phyloP scores from a whole-genome alignment of 768 basidiomycete species.

The Amanita pseudoporphyria region DNA sequence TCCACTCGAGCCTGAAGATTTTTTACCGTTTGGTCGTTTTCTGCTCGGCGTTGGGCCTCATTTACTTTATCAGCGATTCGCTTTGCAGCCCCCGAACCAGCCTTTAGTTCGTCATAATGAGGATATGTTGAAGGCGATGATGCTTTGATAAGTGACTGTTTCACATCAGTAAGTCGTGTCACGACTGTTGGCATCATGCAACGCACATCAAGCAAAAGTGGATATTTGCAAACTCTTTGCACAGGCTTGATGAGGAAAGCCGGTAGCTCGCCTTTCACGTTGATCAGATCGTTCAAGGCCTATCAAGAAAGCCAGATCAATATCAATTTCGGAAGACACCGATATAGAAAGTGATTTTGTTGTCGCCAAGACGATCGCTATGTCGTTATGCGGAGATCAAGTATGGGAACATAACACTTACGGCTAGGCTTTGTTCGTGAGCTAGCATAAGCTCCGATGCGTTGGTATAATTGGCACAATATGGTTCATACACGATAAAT shows the following conservation, averaged over 20 bases:
- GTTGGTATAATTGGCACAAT: constrained; percentile 90
- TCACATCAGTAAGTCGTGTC: background rate
- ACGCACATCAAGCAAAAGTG: constrained; percentile 82
- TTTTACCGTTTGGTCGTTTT: constrained; percentile 86
- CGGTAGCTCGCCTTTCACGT: constrained; percentile 85
- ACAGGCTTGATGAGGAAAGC: constrained; percentile 98
- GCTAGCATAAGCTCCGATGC: constrained; percentile 79
- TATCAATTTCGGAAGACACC: constrained; percentile 25
- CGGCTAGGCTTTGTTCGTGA: constrained; percentile 79
- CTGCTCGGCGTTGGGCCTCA: constrained; percentile 84
- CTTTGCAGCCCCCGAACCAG: constrained; percentile 79
- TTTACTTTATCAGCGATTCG: constrained; percentile 94
- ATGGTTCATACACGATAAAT: constrained; percentile 94
- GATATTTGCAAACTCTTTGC: constrained; percentile 98
- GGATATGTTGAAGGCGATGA: constrained; percentile 54
- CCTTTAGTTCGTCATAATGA: constrained; percentile 71
- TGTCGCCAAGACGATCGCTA: constrained; percentile 24
- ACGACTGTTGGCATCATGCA: constrained; percentile 3
- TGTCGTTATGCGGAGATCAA: constrained; percentile 4
- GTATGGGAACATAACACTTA: constrained; percentile 31
- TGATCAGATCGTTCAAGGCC: constrained; percentile 78
- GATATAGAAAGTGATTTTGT: constrained; percentile 14
- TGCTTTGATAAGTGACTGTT: constrained; percentile 68
- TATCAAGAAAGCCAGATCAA: constrained; percentile 36
- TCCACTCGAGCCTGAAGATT: constrained; percentile 81